phyloP scores from a whole-genome alignment of 805 yeast genomes.

The Ogataea thermomethanolica region DNA sequence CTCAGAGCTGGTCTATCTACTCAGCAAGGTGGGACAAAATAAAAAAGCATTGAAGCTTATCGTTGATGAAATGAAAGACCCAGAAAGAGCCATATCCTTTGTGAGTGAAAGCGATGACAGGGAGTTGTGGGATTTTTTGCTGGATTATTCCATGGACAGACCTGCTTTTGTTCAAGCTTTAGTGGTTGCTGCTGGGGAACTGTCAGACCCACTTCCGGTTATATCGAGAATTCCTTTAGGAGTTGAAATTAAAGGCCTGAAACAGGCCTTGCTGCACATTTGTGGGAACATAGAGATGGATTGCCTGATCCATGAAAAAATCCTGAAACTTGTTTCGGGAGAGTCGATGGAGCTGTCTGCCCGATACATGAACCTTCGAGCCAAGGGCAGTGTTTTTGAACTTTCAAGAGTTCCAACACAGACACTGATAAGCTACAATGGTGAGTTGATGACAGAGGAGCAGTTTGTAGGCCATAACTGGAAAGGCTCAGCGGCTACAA shows the following conservation, averaged over 20 bases:
- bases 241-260: constrained; percentile 62
- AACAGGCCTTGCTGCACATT: constrained; percentile 56
- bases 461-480: constrained; percentile 31
- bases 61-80: constrained; percentile 72
- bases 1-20: constrained; percentile 75
- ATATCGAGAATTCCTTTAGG: constrained; percentile 60
- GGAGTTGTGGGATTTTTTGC: constrained; percentile 77
- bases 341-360: constrained; percentile 44
- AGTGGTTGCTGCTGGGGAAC: constrained; percentile 63
- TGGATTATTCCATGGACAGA: constrained; percentile 64
- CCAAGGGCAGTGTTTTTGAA: constrained; percentile 34
- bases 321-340: constrained; percentile 49
- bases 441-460: constrained; percentile 25
- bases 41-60: constrained; percentile 73
- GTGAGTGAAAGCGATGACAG: constrained; percentile 63
- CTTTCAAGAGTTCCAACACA: constrained; percentile 5
- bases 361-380: constrained; percentile 27
- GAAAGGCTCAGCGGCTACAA: constrained; percentile 25
- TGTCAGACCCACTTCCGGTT: constrained; percentile 66
- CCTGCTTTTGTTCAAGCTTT: constrained; percentile 77
- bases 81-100: constrained; percentile 75
- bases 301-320: constrained; percentile 49
- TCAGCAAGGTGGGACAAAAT: constrained; percentile 80
- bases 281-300: constrained; percentile 59
- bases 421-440: constrained; percentile 1